Evolutionary conservation across 2,329 filamentous ascomycete genomes (phyloP), one percentile per base, ranked within the genome.

Genomic region (Thielaviopsis musarum): DNA sequence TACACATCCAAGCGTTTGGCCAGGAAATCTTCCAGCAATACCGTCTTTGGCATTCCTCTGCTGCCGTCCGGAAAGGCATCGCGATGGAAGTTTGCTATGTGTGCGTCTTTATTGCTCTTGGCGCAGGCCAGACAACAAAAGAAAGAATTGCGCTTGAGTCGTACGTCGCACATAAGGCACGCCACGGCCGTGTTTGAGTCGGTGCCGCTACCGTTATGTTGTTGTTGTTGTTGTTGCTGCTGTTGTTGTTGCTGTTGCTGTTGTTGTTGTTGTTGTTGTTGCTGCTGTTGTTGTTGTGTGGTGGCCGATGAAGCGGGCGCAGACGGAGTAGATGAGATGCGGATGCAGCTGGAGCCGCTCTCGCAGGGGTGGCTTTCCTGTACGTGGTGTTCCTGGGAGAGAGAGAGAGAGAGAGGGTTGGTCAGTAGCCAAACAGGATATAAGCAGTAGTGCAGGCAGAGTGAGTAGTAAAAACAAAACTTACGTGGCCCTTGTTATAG

Each of bases 401-500:
- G 17, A 26, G 19, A 2, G 21, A 21, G 52, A 7, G 49, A 13
- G n/a, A 10, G n/a, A n/a, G n/a, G n/a, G n/a, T 52, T 17, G 24
- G 51, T 49, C 51, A 54, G 57, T 19, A 51, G 6, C 21, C 12
- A 38, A 28, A 4, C n/a, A 49, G n/a, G 13, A 22, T 38, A 28
- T 22, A n/a, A 4, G 17, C 17, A 45, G 13, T 34, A 12, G 17
- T 41, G 5, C 22, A 26, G 26, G 1, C 9, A 28, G 10, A 34
- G 4, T 45, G 17, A 7, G 17, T 34, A 34, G 10, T 17, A 45
- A 45, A 41, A n/a, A 45, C 38, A 45, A 45, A 45, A 70, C 73
- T 65, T 66, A 77, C 76, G 55, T 73, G 70, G 56, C 70, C 71
- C 48, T 70, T 67, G 6, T 70, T 66, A 28, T 68, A 68, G 63